A percentile compares a stretch with the other conserved stretches of the same genome.
phyloP scores from a whole-genome alignment of 139 green algal genomes.

The Chlamydomonas eustigma region DNA sequence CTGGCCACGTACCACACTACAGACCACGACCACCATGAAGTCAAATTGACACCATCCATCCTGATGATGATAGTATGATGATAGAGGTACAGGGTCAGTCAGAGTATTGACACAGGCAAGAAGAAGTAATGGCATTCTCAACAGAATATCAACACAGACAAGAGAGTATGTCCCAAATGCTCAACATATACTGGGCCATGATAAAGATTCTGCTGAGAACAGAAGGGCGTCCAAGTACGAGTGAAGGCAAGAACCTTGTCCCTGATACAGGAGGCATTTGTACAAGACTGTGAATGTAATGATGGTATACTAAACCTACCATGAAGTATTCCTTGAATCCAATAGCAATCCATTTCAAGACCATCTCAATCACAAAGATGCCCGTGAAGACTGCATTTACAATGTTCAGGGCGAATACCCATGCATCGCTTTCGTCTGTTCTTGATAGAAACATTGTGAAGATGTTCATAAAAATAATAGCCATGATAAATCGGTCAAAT shows the following conservation, averaged over 20 bases:
- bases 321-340: slow-evolving; percentile 13
- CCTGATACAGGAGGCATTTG: too few relatives aligned
- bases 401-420: slow-evolving; percentile 11
- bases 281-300: too few relatives aligned
- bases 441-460: slow-evolving; percentile 26
- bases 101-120: not conserved
- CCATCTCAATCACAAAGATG: slow-evolving; percentile 60
- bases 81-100: not conserved
- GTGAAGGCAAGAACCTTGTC: not conserved
- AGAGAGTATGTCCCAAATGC: too few relatives aligned
- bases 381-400: slow-evolving; percentile 50
- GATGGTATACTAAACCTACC: not conserved
- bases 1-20: slow-evolving; percentile 4
- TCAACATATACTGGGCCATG: not conserved
- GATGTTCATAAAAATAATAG: slow-evolving; percentile 21
- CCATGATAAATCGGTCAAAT: slow-evolving; percentile 19
- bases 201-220: not conserved
- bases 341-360: slow-evolving; percentile 50
- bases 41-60: slow-evolving; percentile 75
- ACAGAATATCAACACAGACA: too few relatives aligned
- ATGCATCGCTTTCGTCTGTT: slow-evolving; percentile 3
- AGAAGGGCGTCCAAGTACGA: not conserved
- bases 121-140: not conserved
- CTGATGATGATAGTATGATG: not conserved
- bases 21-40: slow-evolving; percentile 50